Evolutionary conservation across 768 basidiomycete species (phyloP), one percentile per base, ranked within the genome.

Genomic region (Macrolepiota dolichaula): DNA sequence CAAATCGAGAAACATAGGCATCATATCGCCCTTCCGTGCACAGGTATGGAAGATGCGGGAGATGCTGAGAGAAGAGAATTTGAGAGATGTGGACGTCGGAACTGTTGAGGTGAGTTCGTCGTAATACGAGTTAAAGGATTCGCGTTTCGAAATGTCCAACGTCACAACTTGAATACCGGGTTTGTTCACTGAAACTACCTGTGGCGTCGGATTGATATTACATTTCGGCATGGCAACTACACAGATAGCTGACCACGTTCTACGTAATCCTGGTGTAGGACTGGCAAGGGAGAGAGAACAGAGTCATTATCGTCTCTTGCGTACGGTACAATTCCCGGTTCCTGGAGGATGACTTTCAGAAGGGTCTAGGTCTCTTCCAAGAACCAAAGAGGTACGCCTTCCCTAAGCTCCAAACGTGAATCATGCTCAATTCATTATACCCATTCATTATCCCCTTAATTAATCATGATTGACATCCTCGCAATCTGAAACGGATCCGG

Each of bases 1-100:
- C 6, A 68, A 69, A 46, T 67, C 77, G 11, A 69, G 68, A 11
- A 73, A 82, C 38, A 81, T 83, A 54, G 80, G 81, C 0, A 74
- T 82, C 5, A 82, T 83, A 79, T 77, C 82, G 0, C 77, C 81
- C 1, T 82, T 80, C 76, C 74, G 82, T 56, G 80, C 79, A 61
- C 81, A 83, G 51, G 81, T 83, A 0, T 81, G 80, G 80, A 78
- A 77, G 61, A 66, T 82, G 36, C 77, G 81, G 65, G 78, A 80
- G 57, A 68, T 70, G 51, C 63, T 83, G 62, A 74, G 81, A 59
- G 74, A 76, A 57, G 76, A 77, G 38, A 68, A 68, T 35, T 65
- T 80, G 50, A 67, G 68, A 63, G 75, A 73, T 10, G 80, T 83
- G 13, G 79, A 81, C 65, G 81, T 83, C 49, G 81, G 81, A 6